Evolutionary conservation across 495 filamentous ascomycete genomes (phyloP).

Genomic region (Symbiotaphrina buchneri): DNA sequence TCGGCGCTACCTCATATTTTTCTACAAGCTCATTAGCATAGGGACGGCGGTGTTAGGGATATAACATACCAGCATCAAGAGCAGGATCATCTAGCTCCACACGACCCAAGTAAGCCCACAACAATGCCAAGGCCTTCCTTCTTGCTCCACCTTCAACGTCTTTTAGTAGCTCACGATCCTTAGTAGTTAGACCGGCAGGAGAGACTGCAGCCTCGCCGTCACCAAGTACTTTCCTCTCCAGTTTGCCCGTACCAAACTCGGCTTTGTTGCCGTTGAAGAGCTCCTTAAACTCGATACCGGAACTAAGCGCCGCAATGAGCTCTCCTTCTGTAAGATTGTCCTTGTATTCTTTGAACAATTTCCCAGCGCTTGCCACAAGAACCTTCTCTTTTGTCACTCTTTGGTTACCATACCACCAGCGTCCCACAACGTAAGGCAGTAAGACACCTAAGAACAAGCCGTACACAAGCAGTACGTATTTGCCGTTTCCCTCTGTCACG

Average conservation of each 20-base stretch:
- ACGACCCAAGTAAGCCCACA: conserved; percentile 89
- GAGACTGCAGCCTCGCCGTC: conserved; percentile 24
- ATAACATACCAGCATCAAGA: conserved; percentile 46
- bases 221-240: conserved; percentile 56
- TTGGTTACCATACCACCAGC: conserved; percentile 97
- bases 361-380: conserved; percentile 74
- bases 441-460: conserved; percentile 68
- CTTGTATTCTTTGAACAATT: conserved; percentile 78
- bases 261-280: conserved; percentile 48
- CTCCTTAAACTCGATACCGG: conserved; percentile 59
- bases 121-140: conserved; percentile 65
- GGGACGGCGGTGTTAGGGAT: background rate
- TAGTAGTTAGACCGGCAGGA: conserved; percentile 35
- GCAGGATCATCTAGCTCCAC: conserved; percentile 50
- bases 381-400: conserved; percentile 78
- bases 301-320: conserved; percentile 57
- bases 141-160: conserved; percentile 46
- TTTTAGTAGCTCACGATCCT: conserved; percentile 45
- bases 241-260: conserved; percentile 50
- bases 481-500: conserved; percentile 77
- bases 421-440: conserved; percentile 80
- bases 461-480: conserved; percentile 85
- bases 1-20: conserved; percentile 61
- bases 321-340: conserved; percentile 61
- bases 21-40: conserved; percentile 14